Base-by-base conservation (phyloP, 116 monocot species). In the Trichopus zeylanicus region DNA sequence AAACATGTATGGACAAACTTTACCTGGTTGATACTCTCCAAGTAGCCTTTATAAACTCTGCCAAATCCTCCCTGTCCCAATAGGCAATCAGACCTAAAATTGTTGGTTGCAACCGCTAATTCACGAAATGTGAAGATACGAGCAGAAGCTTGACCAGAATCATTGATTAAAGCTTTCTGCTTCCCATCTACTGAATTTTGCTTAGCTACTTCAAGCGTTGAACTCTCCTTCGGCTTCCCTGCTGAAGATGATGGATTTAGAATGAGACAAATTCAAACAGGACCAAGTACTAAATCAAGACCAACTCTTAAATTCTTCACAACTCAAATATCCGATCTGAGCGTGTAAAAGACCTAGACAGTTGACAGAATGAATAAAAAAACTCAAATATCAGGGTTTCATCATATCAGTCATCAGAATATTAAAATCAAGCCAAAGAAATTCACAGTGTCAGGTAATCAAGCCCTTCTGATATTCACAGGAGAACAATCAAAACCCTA, bases 21-120 rank as follows among this genome's bases (percentile, higher is more conserved):
- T 15, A 73, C 82, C 82, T 82, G 69, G 33, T 73, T 63, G 46
- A 53, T 52, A 37, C 42, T 69, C 59, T 70, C 77, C 66, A 82
- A 30, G 42, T 67, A 48, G 12, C 77, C 82, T 62, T 77, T 76
- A 49, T 82, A 82, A 25, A 82, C 82, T 30, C 77, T 63, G 3
- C 82, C 82, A 48, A 82, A 82, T 33, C 82, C 82, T 31, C 82
- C 82, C 32, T 70, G 77, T 26, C 77, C 82, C 23, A 82, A 32
- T 42, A 82, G 62, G 54, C 47, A 73, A 66, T 77, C 77, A 32
- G 52, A 61, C 59, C 63, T 70, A 34, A 82, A 82, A 63, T 82
- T 77, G 23, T 59, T 70, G 23, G 82, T 73, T 16, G 73, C 77
- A 9, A 52, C 61, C 25, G 70, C 73, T 7, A 82, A 42, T 56